Percentiles rank a stretch among this genome's conserved stretches.
Evolutionary conservation across 2,329 filamentous ascomycete genomes (phyloP).

Genomic region (Bipolaris oryzae): DNA sequence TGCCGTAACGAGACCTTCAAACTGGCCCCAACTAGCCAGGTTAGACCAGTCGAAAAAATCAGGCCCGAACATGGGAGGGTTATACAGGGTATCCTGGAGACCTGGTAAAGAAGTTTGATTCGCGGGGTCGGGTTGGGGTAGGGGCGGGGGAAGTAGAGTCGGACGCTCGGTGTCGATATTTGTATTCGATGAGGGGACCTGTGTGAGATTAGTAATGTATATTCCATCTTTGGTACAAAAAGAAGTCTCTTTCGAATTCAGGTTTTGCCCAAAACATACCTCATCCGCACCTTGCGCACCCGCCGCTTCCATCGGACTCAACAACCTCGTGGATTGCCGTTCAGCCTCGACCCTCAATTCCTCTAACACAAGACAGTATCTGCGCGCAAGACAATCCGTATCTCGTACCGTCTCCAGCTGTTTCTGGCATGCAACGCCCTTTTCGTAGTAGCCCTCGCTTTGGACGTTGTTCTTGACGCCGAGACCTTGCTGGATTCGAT

Average conservation of each 20-base stretch:
- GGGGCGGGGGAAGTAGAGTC: slow-evolving; percentile 4
- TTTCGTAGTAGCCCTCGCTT: slow-evolving; percentile 56
- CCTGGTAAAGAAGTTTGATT: background rate
- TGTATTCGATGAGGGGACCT: background rate
- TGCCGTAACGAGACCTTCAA: slow-evolving; percentile 46
- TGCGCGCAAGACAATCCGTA: slow-evolving; percentile 45
- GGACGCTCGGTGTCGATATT: background rate
- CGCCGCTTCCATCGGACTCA: background rate
- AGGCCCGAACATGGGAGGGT: slow-evolving; percentile 23
- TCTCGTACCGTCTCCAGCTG: slow-evolving; percentile 41
- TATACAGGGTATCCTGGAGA: background rate
- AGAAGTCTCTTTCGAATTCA: background rate
- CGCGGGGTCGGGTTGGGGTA: background rate
- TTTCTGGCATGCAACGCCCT: slow-evolving; percentile 51
- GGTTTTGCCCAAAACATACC: background rate
- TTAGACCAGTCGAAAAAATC: slow-evolving; percentile 37
- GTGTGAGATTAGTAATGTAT: background rate
- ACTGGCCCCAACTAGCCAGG: slow-evolving; percentile 48
- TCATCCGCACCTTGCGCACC: background rate
- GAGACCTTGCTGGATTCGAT: slow-evolving; percentile 58
- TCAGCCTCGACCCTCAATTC: slow-evolving; percentile 55
- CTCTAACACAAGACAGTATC: slow-evolving; percentile 61
- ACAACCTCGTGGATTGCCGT: slow-evolving; percentile 29
- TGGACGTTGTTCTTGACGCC: slow-evolving; percentile 53
- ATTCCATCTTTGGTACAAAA: background rate